Base-by-base conservation (phyloP, 108 stramenopile species). In the Nitzschia sp. region DNA sequence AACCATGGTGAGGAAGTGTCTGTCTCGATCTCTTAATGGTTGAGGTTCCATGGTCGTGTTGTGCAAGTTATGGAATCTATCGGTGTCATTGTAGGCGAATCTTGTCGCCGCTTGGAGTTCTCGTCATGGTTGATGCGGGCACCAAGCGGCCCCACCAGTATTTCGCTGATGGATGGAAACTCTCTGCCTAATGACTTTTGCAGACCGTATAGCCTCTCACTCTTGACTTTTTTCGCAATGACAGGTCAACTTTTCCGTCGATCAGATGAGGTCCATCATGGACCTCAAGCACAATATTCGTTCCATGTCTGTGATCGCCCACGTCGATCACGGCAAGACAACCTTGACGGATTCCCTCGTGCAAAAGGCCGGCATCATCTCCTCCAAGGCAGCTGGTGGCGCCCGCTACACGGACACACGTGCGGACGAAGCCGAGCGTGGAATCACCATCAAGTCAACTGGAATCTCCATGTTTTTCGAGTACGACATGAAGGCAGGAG, bases 271-370 rank as follows among this genome's bases (percentile, higher is more conserved):
- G 72, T 90, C 96, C 92, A 98, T 99, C 80, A 99, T 99, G 99
- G 98, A 99, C 96, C 84, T 97, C 85, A 98, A 98, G 87, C 94
- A 98, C 95, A 99, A 99, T 90, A 99, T 99, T 84, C 94, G 99
- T 72, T 95, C 94, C 71, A 98, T 99, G 98, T 95, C 94, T 70
- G 99, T 99, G 71, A 99, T 99, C 77, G 99, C 99, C 49, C 99
- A 99, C 94, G 99, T 99, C 77, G 99, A 99, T 72, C 99, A 99
- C 97, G 99, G 99, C 61, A 99, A 99, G 89, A 99, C 99, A 45
- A 99, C 99, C 54, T 84, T 99, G 25, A 98, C 99, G 30, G 99
- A 99, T 79, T 99, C 98, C 62, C 93, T 99, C 46, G 99, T 99
- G 65, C 97, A 97, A 79, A 99, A 99, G 94, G 99, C 99, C 27